Evolutionary conservation across 345 rosid genomes (phyloP).

Genomic region (Gossypium rotundifolium): DNA sequence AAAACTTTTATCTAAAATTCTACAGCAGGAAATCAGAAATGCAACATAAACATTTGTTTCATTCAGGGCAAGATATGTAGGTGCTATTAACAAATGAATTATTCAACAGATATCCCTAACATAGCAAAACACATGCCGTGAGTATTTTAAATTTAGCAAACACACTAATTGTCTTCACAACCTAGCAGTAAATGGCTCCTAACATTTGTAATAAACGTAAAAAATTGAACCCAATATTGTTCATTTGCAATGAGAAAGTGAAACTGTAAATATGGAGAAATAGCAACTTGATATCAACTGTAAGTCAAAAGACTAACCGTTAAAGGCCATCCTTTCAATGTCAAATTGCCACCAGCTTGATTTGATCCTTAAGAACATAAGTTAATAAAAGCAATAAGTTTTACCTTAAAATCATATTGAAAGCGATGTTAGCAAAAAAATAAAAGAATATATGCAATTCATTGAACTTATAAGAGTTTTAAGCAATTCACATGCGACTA

Average conservation of each 20-base stretch:
- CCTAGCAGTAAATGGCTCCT: neutral
- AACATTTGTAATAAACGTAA: neutral
- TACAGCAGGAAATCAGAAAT: neutral
- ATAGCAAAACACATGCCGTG: neutral
- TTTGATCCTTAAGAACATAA: conserved; percentile 33
- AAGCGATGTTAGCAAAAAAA: neutral
- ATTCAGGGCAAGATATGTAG: neutral
- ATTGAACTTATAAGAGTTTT: neutral
- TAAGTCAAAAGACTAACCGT: conserved; percentile 30
- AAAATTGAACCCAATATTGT: neutral
- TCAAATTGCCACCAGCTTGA: conserved; percentile 49
- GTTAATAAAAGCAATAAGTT: neutral
- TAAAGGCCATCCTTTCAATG: conserved; percentile 69
- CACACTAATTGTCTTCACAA: neutral
- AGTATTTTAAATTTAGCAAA: neutral
- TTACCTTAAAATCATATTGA: neutral
- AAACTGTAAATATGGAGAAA: neutral
- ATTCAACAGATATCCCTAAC: neutral
- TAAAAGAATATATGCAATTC: neutral
- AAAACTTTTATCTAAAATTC: too few relatives aligned
- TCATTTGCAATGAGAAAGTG: neutral
- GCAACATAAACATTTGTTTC: neutral
- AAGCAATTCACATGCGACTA: neutral
- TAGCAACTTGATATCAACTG: neutral
- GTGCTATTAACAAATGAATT: neutral